These are phyloP conservation scores for Hanseniaspora clermontiae DNA, from an alignment of 805 yeast genomes.

Conservation along the genomic window DNA sequence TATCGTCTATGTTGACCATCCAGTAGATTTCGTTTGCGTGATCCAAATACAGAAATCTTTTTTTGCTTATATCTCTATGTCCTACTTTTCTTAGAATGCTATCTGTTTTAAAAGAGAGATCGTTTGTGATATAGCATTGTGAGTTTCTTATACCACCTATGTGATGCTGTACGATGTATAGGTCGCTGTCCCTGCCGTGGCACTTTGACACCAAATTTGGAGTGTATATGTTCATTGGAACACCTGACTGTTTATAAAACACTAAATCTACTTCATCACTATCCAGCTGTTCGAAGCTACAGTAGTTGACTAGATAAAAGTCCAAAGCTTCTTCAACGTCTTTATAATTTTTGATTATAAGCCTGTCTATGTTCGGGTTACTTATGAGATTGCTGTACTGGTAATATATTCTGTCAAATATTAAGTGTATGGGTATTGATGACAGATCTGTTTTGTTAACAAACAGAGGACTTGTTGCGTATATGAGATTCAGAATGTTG, in stretches of 20 bases:
- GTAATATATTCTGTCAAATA: constrained; percentile 7
- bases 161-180: constrained; percentile 10
- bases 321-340: constrained; percentile 4
- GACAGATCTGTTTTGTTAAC: background rate
- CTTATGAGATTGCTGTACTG: constrained; percentile 6
- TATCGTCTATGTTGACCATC: constrained; percentile 5
- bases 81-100: background rate
- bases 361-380: constrained; percentile 9
- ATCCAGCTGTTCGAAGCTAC: background rate
- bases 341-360: background rate
- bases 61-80: background rate
- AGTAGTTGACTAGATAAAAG: constrained; percentile 5
- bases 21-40: constrained; percentile 1
- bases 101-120: background rate
- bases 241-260: background rate
- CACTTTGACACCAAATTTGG: constrained; percentile 7
- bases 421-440: background rate
- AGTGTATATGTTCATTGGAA: background rate
- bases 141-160: constrained; percentile 13
- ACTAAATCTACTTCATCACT: background rate
- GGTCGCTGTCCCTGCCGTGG: background rate
- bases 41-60: constrained; percentile 9
- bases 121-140: constrained; percentile 12
- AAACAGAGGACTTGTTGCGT: background rate
- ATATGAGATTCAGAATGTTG: constrained; percentile 9